These are phyloP conservation scores for Juglanconis oblonga DNA, from an alignment of 2,329 filamentous ascomycete genomes.

Conservation along the genomic window DNA sequence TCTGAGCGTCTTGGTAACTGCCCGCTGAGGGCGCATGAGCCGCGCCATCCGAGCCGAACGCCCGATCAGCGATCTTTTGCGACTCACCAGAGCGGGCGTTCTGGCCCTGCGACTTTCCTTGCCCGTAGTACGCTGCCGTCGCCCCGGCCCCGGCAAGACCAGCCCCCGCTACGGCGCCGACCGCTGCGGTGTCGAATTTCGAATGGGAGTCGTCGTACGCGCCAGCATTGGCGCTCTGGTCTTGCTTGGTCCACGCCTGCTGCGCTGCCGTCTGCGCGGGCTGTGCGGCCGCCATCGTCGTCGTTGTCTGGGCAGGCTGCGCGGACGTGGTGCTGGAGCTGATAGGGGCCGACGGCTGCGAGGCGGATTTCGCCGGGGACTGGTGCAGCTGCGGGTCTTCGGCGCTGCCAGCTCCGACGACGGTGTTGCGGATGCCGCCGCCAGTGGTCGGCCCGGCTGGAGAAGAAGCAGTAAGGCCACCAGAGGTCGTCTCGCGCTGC, in stretches of 20 bases:
- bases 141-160: not conserved
- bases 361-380: not conserved
- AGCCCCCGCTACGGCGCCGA: not conserved
- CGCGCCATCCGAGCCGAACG: slow-evolving; percentile 6
- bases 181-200: not conserved
- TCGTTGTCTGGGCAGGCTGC: not conserved
- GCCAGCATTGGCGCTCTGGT: not conserved
- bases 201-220: not conserved
- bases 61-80: slow-evolving; percentile 5
- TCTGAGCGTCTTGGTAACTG: not conserved
- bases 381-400: not conserved
- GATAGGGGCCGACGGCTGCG: not conserved
- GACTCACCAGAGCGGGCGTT: slow-evolving; percentile 2
- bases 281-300: not conserved
- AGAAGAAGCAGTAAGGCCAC: not conserved
- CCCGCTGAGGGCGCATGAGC: not conserved
- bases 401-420: slow-evolving; percentile 8
- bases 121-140: slow-evolving; percentile 8
- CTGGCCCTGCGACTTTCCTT: slow-evolving; percentile 9
- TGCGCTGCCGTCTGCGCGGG: slow-evolving; percentile 7
- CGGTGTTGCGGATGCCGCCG: slow-evolving; percentile 15
- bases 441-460: not conserved
- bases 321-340: not conserved
- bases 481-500: not conserved
- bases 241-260: slow-evolving; percentile 7